Conservation (phyloP, 768 basidiomycete genomes). For the Lactifluus echinatus region DNA sequence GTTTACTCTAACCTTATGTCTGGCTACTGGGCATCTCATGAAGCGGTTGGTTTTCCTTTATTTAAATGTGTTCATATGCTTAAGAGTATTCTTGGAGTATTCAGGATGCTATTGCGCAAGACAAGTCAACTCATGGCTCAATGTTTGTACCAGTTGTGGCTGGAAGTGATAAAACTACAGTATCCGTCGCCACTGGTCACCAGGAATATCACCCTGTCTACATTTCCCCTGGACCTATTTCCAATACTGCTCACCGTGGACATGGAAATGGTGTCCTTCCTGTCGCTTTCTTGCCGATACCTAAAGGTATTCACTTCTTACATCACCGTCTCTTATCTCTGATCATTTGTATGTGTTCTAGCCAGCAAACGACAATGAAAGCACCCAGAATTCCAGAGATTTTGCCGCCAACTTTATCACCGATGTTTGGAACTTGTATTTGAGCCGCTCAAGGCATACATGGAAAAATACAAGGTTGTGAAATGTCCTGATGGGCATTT, state of each 20-base stretch:
- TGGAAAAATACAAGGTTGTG: constrained; percentile 11
- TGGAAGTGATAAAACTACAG: too few species aligned
- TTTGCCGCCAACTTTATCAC: constrained; percentile 21
- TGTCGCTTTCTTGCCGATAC: constrained; percentile 26
- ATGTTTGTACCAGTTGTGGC: too few species aligned
- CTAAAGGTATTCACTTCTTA: constrained; percentile 22
- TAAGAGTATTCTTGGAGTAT: too few species aligned
- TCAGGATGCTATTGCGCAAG: too few species aligned
- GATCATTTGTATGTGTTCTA: background rate
- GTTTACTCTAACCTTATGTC: too few species aligned
- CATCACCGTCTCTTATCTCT: background rate
- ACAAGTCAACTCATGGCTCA: too few species aligned
- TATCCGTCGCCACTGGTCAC: background rate
- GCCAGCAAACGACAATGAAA: background rate
- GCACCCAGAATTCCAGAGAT: constrained; percentile 15
- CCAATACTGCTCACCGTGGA: constrained; percentile 19
- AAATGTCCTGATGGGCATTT: constrained; percentile 31
- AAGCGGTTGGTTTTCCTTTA: too few species aligned
- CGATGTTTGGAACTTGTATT: background rate
- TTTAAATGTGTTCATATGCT: too few species aligned
- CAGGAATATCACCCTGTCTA: constrained; percentile 18
- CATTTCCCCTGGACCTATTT: constrained; percentile 21
- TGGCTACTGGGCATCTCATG: too few species aligned
- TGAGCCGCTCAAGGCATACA: constrained; percentile 5
- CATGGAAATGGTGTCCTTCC: constrained; percentile 24